phyloP scores from a whole-genome alignment of 768 basidiomycete species.

The Macrolepiota fuliginosa region DNA sequence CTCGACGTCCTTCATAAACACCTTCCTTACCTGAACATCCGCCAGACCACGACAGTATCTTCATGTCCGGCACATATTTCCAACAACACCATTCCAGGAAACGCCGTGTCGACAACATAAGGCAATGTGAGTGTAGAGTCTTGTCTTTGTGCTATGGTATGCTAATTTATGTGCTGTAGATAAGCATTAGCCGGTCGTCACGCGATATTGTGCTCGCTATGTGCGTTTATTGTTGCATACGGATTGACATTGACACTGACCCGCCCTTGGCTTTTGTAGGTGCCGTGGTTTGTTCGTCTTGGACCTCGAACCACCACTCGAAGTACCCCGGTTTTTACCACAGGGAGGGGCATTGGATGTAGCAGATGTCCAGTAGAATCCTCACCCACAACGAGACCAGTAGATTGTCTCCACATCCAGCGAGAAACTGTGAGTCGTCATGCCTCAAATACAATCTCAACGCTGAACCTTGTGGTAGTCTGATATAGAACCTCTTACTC shows the following conservation, averaged over 20 bases:
- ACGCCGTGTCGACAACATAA: slow-evolving; percentile 8
- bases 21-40: slow-evolving; percentile 20
- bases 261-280: slow-evolving; percentile 26
- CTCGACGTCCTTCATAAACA: slow-evolving; percentile 25
- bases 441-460: not conserved
- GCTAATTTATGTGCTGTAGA: slow-evolving; percentile 39
- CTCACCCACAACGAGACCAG: slow-evolving; percentile 69
- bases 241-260: not conserved
- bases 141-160: not conserved
- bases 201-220: slow-evolving; percentile 90
- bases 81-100: slow-evolving; percentile 18
- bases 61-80: slow-evolving; percentile 14
- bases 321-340: slow-evolving; percentile 89
- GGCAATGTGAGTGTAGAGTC: slow-evolving; percentile 57
- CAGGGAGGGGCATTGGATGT: slow-evolving; percentile 98
- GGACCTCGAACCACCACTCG: slow-evolving; percentile 84
- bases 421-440: slow-evolving; percentile 69
- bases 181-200: slow-evolving; percentile 88
- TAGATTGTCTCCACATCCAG: slow-evolving; percentile 88
- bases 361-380: slow-evolving; percentile 91
- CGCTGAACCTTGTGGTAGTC: slow-evolving; percentile 31
- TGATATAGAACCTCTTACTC: slow-evolving; percentile 92
- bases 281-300: slow-evolving; percentile 94
- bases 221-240: slow-evolving; percentile 37
- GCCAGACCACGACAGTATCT: slow-evolving; percentile 13